Base-by-base conservation (phyloP, 371 early-diverging fungal species). In the Batrachochytrium dendrobatidis region DNA sequence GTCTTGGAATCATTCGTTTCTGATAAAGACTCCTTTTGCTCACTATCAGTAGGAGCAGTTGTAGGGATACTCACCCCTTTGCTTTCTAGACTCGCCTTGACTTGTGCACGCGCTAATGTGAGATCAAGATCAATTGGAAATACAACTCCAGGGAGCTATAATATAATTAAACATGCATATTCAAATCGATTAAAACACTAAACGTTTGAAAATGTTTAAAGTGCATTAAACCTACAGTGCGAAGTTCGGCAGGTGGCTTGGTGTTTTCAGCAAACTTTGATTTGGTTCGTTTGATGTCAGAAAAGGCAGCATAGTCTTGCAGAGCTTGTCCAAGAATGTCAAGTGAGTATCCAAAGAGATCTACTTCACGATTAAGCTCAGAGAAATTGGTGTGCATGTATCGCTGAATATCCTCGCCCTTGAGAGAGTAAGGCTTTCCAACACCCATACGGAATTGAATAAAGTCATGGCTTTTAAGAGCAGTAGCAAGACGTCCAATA, bases 281-380 rank as follows among this genome's bases (percentile, higher is more conserved):
- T 49, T 74, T 74, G 35, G 72, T 71, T 10, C 54, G 52, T 56
- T 73, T 73, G 33, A 80, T 46, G 59, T 81, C 77, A 31, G 67
- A 64, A 5, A 70, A 65, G 48, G 68, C 69, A 6, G 71, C 67
- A 57, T 72, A 80, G 29, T 73, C 64, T 25, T 74, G 63, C 20
- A 81, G 53, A 2, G 81, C 81, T 30, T 73, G 70, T 15, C 74
- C 73, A 2, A 76, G 72, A 31, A 72, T 64, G 26, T 70, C 64
- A 63, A 81, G 65, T 20, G 78, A 49, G 53, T 69, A 69, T 1
- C 72, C 73, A 45, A 81, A 69, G 15, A 76, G 64, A 59, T 80
- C 81, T 74, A 81, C 74, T 50, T 81, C 81, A n/a, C 70, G 62
- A 45, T 67, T 63, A n/a, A 71, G 76, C 24, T 56, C 63, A 18